These are phyloP conservation scores for Simplicillium aogashimaense DNA, from an alignment of 2,329 filamentous ascomycete species.

Conservation along the genomic window DNA sequence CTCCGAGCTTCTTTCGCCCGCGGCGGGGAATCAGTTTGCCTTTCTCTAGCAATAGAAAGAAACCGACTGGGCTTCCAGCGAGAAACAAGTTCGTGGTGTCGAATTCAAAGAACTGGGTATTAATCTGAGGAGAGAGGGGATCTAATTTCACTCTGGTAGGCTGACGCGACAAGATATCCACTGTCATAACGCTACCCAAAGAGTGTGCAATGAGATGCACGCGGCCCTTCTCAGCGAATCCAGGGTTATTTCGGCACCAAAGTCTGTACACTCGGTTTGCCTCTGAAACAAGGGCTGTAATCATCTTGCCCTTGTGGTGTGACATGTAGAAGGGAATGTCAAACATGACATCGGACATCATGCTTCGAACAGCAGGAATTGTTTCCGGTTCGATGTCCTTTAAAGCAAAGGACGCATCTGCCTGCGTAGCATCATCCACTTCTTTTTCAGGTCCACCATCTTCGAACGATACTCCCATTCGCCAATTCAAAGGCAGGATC, in stretches of 20 bases:
- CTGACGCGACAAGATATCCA: conserved; percentile 84
- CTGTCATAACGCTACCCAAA: conserved; percentile 85
- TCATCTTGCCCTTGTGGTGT: conserved; percentile 92
- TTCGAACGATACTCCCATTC: conserved; percentile 78
- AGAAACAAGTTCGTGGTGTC: conserved; percentile 85
- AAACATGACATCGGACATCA: conserved; percentile 97
- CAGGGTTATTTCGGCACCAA: conserved; percentile 90
- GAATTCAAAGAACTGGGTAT: conserved; percentile 70
- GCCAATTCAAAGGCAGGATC: conserved; percentile 92
- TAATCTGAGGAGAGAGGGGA: conserved; percentile 29
- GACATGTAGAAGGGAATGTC: conserved; percentile 98
- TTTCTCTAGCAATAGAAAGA: conserved; percentile 82
- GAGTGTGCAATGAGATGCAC: conserved; percentile 93
- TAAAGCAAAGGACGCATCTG: conserved; percentile 48
- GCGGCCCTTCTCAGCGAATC: conserved; percentile 68
- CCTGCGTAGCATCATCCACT: conserved; percentile 40
- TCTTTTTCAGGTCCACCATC: conserved; percentile 57
- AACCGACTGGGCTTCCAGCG: conserved; percentile 80
- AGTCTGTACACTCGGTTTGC: conserved; percentile 92
- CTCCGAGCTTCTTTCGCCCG: conserved; percentile 65
- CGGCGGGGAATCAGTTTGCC: conserved; percentile 63
- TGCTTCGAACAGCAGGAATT: conserved; percentile 81
- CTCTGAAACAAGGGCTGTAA: conserved; percentile 76
- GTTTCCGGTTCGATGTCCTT: conserved; percentile 88
- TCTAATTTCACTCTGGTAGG: conserved; percentile 56